phyloP scores from a whole-genome alignment of 768 basidiomycete genomes.

The Amanita rubescens region DNA sequence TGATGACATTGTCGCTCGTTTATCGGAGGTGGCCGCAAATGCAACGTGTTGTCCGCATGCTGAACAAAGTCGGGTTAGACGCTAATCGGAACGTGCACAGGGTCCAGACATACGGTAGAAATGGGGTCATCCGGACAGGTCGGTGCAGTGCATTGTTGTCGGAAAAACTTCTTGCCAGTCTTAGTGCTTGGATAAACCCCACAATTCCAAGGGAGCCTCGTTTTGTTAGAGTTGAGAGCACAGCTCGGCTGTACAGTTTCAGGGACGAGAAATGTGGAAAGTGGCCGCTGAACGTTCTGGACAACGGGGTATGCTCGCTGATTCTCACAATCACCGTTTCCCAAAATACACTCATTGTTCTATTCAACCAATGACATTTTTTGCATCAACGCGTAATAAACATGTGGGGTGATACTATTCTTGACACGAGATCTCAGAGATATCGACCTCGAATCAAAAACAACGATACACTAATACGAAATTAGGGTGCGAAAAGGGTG shows the following conservation, averaged over 20 bases:
- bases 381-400: background rate
- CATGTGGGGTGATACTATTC: background rate
- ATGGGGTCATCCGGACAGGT: background rate
- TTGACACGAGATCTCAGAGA: background rate
- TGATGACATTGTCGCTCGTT: background rate
- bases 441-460: background rate
- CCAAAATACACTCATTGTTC: background rate
- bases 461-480: background rate
- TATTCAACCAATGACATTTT: background rate
- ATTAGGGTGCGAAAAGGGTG: slow-evolving; percentile 80
- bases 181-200: too few relatives aligned
- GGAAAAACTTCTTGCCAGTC: background rate
- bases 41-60: background rate
- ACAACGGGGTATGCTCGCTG: too few relatives aligned
- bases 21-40: background rate
- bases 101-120: background rate
- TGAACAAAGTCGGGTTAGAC: background rate
- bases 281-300: background rate
- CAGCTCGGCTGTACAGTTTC: background rate
- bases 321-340: too few relatives aligned
- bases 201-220: too few relatives aligned
- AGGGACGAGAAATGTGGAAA: background rate
- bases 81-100: too few relatives aligned
- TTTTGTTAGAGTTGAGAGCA: background rate
- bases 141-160: background rate